phyloP scores from a whole-genome alignment of 2,329 filamentous ascomycete species.

The Diaporthe caulivora region DNA sequence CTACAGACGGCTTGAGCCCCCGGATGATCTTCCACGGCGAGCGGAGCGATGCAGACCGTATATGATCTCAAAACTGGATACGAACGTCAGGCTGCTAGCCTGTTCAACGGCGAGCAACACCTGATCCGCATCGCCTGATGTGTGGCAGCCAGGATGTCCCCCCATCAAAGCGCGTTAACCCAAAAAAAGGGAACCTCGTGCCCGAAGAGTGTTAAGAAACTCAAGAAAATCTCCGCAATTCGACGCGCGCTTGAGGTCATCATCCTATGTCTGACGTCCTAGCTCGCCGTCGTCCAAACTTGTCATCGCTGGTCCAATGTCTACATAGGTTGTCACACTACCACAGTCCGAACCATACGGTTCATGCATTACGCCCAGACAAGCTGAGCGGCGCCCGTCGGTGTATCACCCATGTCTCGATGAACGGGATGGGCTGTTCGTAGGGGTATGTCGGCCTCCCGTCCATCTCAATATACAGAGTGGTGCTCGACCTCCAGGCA shows the following conservation, averaged over 20 bases:
- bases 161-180: neutral
- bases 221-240: neutral
- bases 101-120: neutral
- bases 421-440: neutral
- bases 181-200: neutral
- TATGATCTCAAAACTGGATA: neutral
- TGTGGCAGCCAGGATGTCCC: neutral
- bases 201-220: neutral
- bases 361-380: neutral
- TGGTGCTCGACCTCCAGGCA: neutral
- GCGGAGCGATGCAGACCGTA: too few species aligned
- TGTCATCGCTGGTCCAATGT: conserved; percentile 2
- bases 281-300: conserved; percentile 3
- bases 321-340: neutral
- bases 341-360: neutral
- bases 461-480: neutral
- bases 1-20: too few species aligned
- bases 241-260: neutral
- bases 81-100: neutral
- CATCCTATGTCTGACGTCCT: neutral
- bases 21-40: neutral
- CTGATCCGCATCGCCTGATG: too few species aligned
- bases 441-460: neutral
- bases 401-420: neutral
- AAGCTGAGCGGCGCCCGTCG: neutral